Evolutionary conservation across 331 rosid species (phyloP), one percentile per base, ranked within the genome.

Genomic region (Spiraea crenata): DNA sequence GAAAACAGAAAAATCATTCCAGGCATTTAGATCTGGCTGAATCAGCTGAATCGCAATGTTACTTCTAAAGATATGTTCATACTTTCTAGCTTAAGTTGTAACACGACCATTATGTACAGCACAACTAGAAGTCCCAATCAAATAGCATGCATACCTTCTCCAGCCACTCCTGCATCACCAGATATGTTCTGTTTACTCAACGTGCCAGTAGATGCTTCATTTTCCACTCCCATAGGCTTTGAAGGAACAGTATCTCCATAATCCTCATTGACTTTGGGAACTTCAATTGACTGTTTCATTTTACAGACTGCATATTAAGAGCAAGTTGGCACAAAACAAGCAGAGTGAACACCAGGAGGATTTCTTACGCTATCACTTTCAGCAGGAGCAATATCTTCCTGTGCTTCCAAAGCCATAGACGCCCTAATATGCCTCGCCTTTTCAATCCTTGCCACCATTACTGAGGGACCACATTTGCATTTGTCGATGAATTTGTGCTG

Each of bases 401-500:
- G 87, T 10, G 25, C 91, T 83, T 95, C 84, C 86, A 91, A 79
- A 74, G 82, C 97, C 92, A 89, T 82, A 10, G 87, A 77, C 19
- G 87, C 82, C 87, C 97, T 89, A 67, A 79, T 42, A 82, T 89
- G 74, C 91, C 96, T 91, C 40, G 95, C 92, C 88, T 87, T 89
- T 61, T 91, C 96, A 73, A 89, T 85, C 85, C 86, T 95, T 42
- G 97, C 79, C 82, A 82, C 60, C 93, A 95, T 81, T 56, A 89
- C 91, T 14, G 90, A 80, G 39, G 99, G 82, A 68, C 95, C 96
- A 65, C 65, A 68, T 85, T 92, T 89, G 86, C 92, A 89, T 84
- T 95, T 95, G 55, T 95, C 99, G 37, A 89, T 89, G 80, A 95
- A 91, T 86, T 95, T 95, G 82, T 95, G 99, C 99, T 95, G 75